Conservation (phyloP, 2,329 filamentous ascomycete species). For the Aureobasidium sp. region DNA sequence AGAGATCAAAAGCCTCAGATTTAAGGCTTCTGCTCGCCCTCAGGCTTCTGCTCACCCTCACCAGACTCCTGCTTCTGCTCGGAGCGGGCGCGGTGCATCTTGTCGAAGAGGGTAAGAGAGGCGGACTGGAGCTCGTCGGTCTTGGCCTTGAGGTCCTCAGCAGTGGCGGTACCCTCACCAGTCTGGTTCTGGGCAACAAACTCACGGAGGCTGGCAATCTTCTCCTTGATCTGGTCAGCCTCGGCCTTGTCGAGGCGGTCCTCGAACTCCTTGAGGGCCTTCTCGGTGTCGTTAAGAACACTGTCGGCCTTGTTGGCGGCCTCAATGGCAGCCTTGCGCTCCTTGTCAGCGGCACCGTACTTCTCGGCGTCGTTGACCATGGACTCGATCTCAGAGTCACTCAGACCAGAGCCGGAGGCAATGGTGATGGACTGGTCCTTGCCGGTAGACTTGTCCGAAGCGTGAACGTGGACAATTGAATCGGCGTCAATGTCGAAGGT, state of each 20-base stretch:
- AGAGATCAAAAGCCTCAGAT: background rate
- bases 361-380: slow-evolving; percentile 93
- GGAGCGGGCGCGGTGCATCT: slow-evolving; percentile 95
- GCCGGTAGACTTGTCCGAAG: slow-evolving; percentile 97
- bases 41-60: slow-evolving; percentile 32
- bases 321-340: slow-evolving; percentile 93
- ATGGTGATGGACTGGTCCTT: slow-evolving; percentile 99
- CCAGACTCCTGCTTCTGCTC: slow-evolving; percentile 43
- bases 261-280: slow-evolving; percentile 98
- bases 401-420: slow-evolving; percentile 98
- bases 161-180: slow-evolving; percentile 77
- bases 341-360: slow-evolving; percentile 97
- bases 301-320: slow-evolving; percentile 95
- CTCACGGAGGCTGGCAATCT: slow-evolving; percentile 77
- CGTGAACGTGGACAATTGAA: slow-evolving; percentile 98
- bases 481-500: slow-evolving; percentile 99
- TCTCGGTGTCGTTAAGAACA: slow-evolving; percentile 95
- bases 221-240: slow-evolving; percentile 87
- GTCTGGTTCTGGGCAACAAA: slow-evolving; percentile 91
- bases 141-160: slow-evolving; percentile 96
- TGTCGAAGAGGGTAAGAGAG: slow-evolving; percentile 94
- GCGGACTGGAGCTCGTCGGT: slow-evolving; percentile 95
- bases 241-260: slow-evolving; percentile 97
- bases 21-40: slow-evolving; percentile 34
- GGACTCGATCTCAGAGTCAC: slow-evolving; percentile 87